Base-by-base conservation (phyloP, 768 basidiomycete species). In the Lactifluus echinatus region DNA sequence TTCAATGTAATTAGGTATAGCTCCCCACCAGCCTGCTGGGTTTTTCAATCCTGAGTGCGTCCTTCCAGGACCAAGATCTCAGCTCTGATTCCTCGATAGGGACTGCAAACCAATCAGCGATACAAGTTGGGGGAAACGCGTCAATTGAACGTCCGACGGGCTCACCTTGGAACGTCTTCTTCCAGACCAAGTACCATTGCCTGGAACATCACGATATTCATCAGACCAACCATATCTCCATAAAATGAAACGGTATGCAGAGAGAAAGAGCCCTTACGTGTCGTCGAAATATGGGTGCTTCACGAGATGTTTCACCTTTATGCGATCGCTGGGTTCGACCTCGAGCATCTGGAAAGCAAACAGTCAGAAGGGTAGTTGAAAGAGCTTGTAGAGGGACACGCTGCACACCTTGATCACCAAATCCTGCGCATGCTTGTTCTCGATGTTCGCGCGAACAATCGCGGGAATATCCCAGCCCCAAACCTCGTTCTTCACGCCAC, bases 391-490 rank as follows among this genome's bases (percentile, higher is more conserved):
- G n/a, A n/a, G 39, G 4, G 8, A 17, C 12, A 40, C 19, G 14
- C 8, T 15, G 34, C 34, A 48, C 57, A 59, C 58, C n/a, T 8
- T 23, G 31, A 42, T 55, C 8, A 59, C 17, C 28, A 59, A 43
- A 19, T 55, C 36, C 43, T n/a, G 58, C 17, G 24, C 24, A 7
- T 44, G 28, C 5, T 37, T 8, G 36, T 55, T 36, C 6, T 45
- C 21, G 15, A 59, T 55, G 19, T 59, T 34, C 19, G 10, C 19
- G 28, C 34, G 48, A 23, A 59, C 29, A 1, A 55, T 59, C 5
- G 21, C n/a, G 2, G 53, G 40, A 26, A 59, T 33, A 40, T 59
- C 47, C 58, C 53, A 50, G 19, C 34, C 40, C 58, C 58, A 59
- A 31, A 59, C 53, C 12, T 59, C 53, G 24, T 59, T 59, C 33